Evolutionary conservation across 1,284 basidiomycete genomes (phyloP), one percentile per base, ranked within the genome.

Genomic region (Jaminaea rosea): DNA sequence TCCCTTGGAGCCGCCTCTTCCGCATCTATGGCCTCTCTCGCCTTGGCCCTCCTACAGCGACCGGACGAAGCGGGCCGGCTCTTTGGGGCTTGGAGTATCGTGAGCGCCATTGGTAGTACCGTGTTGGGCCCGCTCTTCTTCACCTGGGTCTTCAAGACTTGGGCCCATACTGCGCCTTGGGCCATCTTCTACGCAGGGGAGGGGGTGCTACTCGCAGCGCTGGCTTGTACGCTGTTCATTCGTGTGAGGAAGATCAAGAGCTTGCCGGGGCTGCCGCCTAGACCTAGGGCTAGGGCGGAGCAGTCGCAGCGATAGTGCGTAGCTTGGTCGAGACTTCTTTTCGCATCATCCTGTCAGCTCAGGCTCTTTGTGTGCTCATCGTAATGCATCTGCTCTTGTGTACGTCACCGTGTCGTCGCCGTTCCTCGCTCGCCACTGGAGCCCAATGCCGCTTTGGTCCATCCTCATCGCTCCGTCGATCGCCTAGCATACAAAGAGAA

Each of bases 31-130:
- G 63, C 60, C n/a, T 64, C 60, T n/a, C 59, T 73, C 1, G 65
- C 68, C 1, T 53, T 73, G 19, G 66, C 69, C 6, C 47, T 72
- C 37, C 55, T 72, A 34, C 53, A 58, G 29, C 62, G 56, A 9
- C 60, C 65, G 2, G 54, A 58, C 2, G 63, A 72, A 26, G 66
- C 72, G 3, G 72, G 70, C 5, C 67, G 68, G 45, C 55, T 73
- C 26, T 72, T 73, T 34, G 70, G 64, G 13, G 72, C 72, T 15
- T 70, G 67, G 67, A 60, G 56, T 42, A 65, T 73, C 46, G 50
- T 63, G 6, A 60, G 58, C 23, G 71, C 70, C 26, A 52, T 71
- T 29, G 59, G 58, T 0, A 55, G 60, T 17, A 64, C 63, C 19
- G 59, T 73, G 2, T 39, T 73, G 0, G 70, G 72, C 1, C 72